Evolutionary conservation across 441 rosid genomes (phyloP).

Genomic region (Brassica hybrid): DNA sequence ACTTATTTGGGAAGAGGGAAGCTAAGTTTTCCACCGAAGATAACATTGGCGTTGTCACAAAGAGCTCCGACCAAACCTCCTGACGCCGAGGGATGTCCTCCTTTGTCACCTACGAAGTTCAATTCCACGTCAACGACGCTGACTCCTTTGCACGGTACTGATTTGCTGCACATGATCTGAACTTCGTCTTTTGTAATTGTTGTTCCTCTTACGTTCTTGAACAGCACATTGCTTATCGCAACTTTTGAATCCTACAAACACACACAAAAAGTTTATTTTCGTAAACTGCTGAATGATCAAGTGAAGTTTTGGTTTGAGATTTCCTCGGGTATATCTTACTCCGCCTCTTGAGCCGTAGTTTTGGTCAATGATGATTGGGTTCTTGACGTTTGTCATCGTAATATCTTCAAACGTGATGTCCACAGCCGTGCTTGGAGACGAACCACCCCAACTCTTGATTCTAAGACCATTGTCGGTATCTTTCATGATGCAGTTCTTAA

Average conservation of each 20-base stretch:
- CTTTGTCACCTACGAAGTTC: background rate
- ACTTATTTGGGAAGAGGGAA: constrained; percentile 31
- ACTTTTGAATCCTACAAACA: constrained; percentile 53
- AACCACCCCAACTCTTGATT: constrained; percentile 68
- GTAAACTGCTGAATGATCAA: too few relatives aligned
- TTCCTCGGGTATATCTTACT: constrained; percentile 19
- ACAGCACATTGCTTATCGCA: constrained; percentile 55
- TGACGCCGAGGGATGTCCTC: background rate
- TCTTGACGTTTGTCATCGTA: constrained; percentile 55
- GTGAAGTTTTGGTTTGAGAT: background rate
- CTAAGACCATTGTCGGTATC: constrained; percentile 63
- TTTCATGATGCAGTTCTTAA: constrained; percentile 55
- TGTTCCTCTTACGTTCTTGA: constrained; percentile 64
- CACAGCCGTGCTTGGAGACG: constrained; percentile 50
- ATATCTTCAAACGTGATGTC: constrained; percentile 52
- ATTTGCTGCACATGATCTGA: constrained; percentile 41
- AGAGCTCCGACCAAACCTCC: constrained; percentile 36
- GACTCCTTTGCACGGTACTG: constrained; percentile 53
- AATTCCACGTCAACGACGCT: constrained; percentile 52
- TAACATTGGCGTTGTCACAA: constrained; percentile 45
- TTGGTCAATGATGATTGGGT: constrained; percentile 81
- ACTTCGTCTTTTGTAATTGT: constrained; percentile 46
- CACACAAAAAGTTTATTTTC: background rate
- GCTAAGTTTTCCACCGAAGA: constrained; percentile 40
- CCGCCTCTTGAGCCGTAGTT: constrained; percentile 52